These are phyloP conservation scores for Aspergillus cejpii DNA, from an alignment of 2,329 filamentous ascomycete species.

Conservation along the genomic window DNA sequence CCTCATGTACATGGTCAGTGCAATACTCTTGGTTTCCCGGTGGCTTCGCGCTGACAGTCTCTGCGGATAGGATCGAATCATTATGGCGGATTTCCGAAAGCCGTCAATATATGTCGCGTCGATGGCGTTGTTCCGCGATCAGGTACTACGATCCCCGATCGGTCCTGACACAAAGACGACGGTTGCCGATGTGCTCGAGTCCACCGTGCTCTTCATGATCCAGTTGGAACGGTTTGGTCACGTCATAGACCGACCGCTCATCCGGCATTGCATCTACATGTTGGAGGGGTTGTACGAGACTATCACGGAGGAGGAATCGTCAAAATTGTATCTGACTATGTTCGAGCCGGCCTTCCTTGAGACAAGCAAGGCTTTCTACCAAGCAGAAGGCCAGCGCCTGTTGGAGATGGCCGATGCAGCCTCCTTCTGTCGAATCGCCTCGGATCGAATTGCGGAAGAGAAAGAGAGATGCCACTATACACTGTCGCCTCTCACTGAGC, in stretches of 20 bases:
- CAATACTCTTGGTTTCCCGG: neutral
- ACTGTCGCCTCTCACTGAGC: constrained; percentile 63
- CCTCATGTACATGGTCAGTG: constrained; percentile 78
- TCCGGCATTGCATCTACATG: constrained; percentile 83
- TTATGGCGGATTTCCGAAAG: constrained; percentile 62
- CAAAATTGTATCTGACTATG: constrained; percentile 73
- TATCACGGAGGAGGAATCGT: constrained; percentile 65
- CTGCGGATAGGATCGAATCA: constrained; percentile 64
- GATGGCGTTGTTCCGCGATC: constrained; percentile 81
- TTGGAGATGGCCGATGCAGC: constrained; percentile 73
- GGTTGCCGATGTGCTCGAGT: constrained; percentile 70
- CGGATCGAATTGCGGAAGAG: constrained; percentile 71
- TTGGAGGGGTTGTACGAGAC: constrained; percentile 81
- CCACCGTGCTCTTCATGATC: constrained; percentile 82
- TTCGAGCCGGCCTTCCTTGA: constrained; percentile 76
- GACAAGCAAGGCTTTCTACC: constrained; percentile 68
- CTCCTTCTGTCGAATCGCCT: constrained; percentile 71
- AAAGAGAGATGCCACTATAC: constrained; percentile 75
- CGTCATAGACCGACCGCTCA: constrained; percentile 72
- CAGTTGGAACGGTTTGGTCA: constrained; percentile 88
- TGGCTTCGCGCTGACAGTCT: constrained; percentile 3
- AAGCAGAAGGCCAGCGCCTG: constrained; percentile 64
- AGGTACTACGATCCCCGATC: constrained; percentile 62
- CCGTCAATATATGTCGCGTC: constrained; percentile 76
- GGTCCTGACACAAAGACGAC: constrained; percentile 38